Evolutionary conservation across 257 asterid species (phyloP).

Genomic region (Ilex aquifolium): DNA sequence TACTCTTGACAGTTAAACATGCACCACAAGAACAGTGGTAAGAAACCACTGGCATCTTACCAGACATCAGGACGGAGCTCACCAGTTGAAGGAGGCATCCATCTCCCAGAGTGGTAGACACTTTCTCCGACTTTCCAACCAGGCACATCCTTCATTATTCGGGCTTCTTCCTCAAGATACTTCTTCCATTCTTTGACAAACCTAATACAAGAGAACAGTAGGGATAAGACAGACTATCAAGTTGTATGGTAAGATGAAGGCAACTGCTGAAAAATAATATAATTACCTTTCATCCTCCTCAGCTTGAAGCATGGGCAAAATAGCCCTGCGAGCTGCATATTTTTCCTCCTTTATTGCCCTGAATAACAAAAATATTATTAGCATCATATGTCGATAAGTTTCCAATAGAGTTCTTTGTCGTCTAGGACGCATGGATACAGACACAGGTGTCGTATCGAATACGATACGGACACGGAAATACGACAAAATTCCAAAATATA

Average conservation of each 20-base stretch:
- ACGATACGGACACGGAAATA: too few species aligned
- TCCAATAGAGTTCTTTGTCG: too few species aligned
- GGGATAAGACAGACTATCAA: background rate
- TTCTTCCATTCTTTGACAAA: conserved; percentile 78
- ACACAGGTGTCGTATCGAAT: too few species aligned
- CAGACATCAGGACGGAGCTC: conserved; percentile 92
- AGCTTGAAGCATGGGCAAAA: conserved; percentile 72
- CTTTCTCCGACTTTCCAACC: conserved; percentile 98
- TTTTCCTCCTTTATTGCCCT: conserved; percentile 83
- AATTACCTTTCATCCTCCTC: conserved; percentile 81
- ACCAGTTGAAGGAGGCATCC: conserved; percentile 99
- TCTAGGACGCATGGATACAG: too few species aligned
- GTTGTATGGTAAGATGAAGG: background rate
- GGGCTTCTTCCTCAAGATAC: conserved; percentile 80
- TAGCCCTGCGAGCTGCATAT: conserved; percentile 72
- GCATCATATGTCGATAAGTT: too few species aligned
- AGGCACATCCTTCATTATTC: conserved; percentile 92
- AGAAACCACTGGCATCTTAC: conserved; percentile 23
- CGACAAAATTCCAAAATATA: too few species aligned
- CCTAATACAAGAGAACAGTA: conserved; percentile 22
- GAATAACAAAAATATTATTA: conserved; percentile 12
- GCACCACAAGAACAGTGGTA: too few species aligned
- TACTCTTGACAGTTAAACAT: too few species aligned
- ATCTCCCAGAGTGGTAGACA: conserved; percentile 85
- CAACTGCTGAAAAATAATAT: background rate